Base-by-base conservation (phyloP, 306 rosid genomes). In the Delonix regia region DNA sequence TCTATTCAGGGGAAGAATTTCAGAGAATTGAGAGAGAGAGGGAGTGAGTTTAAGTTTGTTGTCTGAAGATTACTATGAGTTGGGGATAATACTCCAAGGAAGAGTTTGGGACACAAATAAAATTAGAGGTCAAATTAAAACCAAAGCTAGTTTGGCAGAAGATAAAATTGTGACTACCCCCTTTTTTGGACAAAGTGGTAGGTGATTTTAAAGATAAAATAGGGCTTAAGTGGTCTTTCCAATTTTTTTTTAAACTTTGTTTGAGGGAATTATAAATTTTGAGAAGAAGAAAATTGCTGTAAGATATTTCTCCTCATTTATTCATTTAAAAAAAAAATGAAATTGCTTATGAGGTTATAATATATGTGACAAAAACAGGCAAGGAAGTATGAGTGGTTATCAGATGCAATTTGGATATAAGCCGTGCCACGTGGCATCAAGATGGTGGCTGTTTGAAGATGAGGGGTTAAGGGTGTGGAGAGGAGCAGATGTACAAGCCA, bases 401-500 rank as follows among this genome's bases (percentile, higher is more conserved):
- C 12, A 66, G 71, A 16, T 81, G 84, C 15, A 71, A 34, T 74
- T 76, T 85, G 97, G 97, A 91, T 89, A 89, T 87, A 84, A 82
- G 80, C 5, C 16, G 57, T 75, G 88, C 81, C 98, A 96, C 86
- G 62, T 90, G 99, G 94, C 93, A 78, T 28, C 4, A 81, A 51
- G 38, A 53, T 82, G 73, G 64, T 96, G 98, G 97, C 72, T 83
- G 56, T 78, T 88, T 81, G 82, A 82, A 85, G 99, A 93, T 96
- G 82, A 89, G 97, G 89, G 83, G 79, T 91, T 87, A 74, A 85
- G 84, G 98, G 92, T 87, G 90, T 76, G 87, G 93, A 84, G 62
- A 79, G 89, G 87, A 86, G 86, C 88, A 73, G 94, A 88, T 86
- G 75, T 71, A 34, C 62, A 33, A 81, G 84, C 79, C 86, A 85